phyloP scores from a whole-genome alignment of 768 basidiomycete species.

The Russula lepida region DNA sequence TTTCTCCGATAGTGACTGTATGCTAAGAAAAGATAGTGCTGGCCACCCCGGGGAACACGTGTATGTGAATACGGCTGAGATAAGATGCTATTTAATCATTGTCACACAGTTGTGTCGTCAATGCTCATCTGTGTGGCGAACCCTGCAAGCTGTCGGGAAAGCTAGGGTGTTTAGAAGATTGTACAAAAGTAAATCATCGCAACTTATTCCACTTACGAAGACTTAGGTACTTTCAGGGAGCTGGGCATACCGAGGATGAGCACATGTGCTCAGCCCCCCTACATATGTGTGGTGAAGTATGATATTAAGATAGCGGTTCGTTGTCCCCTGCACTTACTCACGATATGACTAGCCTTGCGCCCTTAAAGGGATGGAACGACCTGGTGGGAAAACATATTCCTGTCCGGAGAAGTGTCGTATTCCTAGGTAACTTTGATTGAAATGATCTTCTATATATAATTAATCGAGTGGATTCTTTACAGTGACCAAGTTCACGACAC shows the following conservation, averaged over 20 bases:
- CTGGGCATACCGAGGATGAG: slow-evolving; percentile 38
- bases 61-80: slow-evolving; percentile 28
- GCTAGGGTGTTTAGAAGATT: slow-evolving; percentile 43
- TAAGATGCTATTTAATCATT: neutral
- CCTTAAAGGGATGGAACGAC: slow-evolving; percentile 4
- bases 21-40: slow-evolving; percentile 31
- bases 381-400: slow-evolving; percentile 5
- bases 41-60: slow-evolving; percentile 50
- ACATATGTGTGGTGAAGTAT: slow-evolving; percentile 52
- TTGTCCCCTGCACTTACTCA: neutral
- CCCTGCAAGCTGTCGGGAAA: slow-evolving; percentile 39
- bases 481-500: slow-evolving; percentile 39
- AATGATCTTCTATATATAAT: neutral
- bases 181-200: slow-evolving; percentile 38
- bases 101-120: slow-evolving; percentile 37
- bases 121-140: slow-evolving; percentile 46
- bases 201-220: neutral
- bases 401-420: slow-evolving; percentile 12
- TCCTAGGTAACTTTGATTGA: neutral
- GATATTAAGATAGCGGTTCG: neutral
- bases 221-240: slow-evolving; percentile 30
- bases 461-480: neutral
- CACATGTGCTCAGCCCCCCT: slow-evolving; percentile 47
- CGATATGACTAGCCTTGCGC: slow-evolving; percentile 12
- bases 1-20: too few relatives aligned